These are phyloP conservation scores for Boletus reticulatus DNA, from an alignment of 768 basidiomycete genomes.

Conservation along the genomic window DNA sequence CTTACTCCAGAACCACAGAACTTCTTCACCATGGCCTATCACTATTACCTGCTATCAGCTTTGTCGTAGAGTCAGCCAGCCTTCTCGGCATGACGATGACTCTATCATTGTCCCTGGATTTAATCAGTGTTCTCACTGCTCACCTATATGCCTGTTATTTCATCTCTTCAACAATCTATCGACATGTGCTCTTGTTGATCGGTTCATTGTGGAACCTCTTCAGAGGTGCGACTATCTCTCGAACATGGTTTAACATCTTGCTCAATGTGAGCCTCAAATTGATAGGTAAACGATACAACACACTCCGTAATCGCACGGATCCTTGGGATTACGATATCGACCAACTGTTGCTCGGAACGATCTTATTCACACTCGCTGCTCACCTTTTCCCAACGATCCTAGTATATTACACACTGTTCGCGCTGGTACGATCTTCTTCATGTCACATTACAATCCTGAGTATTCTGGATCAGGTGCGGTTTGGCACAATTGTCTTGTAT, in stretches of 20 bases:
- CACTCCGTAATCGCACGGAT: constrained; percentile 83
- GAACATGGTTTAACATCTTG: not conserved
- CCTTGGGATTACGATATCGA: constrained; percentile 90
- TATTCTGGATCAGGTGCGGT: constrained; percentile 41
- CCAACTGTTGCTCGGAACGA: constrained; percentile 92
- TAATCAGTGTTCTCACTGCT: constrained; percentile 61
- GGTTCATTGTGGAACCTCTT: constrained; percentile 87
- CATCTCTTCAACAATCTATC: constrained; percentile 59
- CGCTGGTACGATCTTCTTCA: constrained; percentile 41
- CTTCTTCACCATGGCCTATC: constrained; percentile 23
- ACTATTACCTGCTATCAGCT: constrained; percentile 23
- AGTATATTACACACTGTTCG: constrained; percentile 84
- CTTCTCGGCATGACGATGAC: constrained; percentile 59
- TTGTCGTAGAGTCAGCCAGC: constrained; percentile 36
- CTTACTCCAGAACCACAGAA: constrained; percentile 9
- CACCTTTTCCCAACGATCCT: constrained; percentile 84
- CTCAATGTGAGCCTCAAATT: not conserved
- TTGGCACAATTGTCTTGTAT: constrained; percentile 56
- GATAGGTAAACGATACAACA: constrained; percentile 85
- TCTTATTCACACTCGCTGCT: constrained; percentile 77
- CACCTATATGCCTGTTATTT: constrained; percentile 74
- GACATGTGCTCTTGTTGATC: constrained; percentile 52
- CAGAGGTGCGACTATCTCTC: constrained; percentile 52
- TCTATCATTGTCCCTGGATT: constrained; percentile 64
- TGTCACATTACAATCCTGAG: not conserved